A percentile compares a stretch with the other conserved stretches of the same genome.
These are phyloP conservation scores for Argentina anserina DNA, from an alignment of 306 rosid species.

Conservation along the genomic window DNA sequence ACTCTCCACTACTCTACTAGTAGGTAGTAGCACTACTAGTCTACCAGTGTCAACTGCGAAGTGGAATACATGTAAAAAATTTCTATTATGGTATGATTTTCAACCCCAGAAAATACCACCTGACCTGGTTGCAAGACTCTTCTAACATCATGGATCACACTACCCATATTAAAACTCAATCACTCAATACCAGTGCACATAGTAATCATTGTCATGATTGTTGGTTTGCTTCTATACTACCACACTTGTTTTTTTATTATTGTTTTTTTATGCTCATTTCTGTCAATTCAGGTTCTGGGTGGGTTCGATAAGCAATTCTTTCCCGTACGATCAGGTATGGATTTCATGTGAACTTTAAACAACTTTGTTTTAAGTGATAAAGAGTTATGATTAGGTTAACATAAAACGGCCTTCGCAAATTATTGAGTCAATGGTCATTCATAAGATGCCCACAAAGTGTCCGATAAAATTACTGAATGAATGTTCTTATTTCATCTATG, in stretches of 20 bases:
- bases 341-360: background rate
- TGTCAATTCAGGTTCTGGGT: conserved; percentile 7
- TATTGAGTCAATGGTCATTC: conserved; percentile 8
- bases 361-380: background rate
- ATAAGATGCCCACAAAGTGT: background rate
- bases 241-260: background rate
- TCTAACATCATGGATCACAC: background rate
- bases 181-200: background rate
- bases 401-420: background rate
- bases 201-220: conserved; percentile 2
- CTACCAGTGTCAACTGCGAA: background rate
- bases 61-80: conserved; percentile 5
- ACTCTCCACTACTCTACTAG: background rate
- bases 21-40: background rate
- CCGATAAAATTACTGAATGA: background rate
- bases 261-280: background rate
- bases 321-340: conserved; percentile 5
- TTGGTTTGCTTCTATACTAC: background rate
- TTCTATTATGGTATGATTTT: conserved; percentile 10
- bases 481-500: conserved; percentile 31
- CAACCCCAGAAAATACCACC: background rate
- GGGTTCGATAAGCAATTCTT: background rate
- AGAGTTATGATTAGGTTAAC: background rate
- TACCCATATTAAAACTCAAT: background rate
- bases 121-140: background rate